Conservation (phyloP, 805 yeast genomes). For the Ogataea methanolica region DNA sequence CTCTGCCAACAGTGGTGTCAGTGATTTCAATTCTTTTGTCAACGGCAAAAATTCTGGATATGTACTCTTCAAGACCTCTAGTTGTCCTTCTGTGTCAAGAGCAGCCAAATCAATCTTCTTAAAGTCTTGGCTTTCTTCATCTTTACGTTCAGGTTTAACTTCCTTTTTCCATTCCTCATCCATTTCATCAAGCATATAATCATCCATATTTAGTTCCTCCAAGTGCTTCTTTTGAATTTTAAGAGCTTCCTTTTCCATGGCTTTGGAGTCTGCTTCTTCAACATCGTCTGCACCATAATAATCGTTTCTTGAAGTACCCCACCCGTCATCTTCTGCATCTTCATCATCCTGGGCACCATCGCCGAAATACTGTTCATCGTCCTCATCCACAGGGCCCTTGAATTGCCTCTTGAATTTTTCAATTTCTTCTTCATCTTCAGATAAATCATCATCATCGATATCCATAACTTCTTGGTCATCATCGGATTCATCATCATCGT, state of each 20-base stretch:
- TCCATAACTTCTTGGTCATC: slow-evolving; percentile 31
- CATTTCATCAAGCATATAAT: slow-evolving; percentile 72
- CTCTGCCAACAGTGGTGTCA: slow-evolving; percentile 39
- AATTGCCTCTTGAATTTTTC: slow-evolving; percentile 31
- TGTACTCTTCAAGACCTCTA: slow-evolving; percentile 48
- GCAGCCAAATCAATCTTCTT: slow-evolving; percentile 40
- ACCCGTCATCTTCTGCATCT: slow-evolving; percentile 31
- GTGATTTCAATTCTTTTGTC: slow-evolving; percentile 49
- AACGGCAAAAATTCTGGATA: slow-evolving; percentile 86
- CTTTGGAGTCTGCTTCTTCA: slow-evolving; percentile 73
- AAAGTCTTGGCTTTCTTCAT: slow-evolving; percentile 20
- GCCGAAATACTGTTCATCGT: slow-evolving; percentile 41
- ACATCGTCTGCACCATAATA: slow-evolving; percentile 61
- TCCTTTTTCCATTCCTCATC: slow-evolving; percentile 73
- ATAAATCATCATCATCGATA: slow-evolving; percentile 37
- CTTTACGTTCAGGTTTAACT: slow-evolving; percentile 32
- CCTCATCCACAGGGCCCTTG: slow-evolving; percentile 42
- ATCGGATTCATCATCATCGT: slow-evolving; percentile 30
- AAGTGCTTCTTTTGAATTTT: slow-evolving; percentile 79
- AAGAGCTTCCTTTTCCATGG: slow-evolving; percentile 82
- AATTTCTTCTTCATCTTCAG: slow-evolving; percentile 45
- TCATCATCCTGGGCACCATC: slow-evolving; percentile 30
- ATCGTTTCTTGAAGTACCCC: slow-evolving; percentile 45
- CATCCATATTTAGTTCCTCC: slow-evolving; percentile 70
- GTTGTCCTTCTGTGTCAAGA: slow-evolving; percentile 50